Conservation (phyloP, 75 land plant species). For the Picea sitchensis region DNA sequence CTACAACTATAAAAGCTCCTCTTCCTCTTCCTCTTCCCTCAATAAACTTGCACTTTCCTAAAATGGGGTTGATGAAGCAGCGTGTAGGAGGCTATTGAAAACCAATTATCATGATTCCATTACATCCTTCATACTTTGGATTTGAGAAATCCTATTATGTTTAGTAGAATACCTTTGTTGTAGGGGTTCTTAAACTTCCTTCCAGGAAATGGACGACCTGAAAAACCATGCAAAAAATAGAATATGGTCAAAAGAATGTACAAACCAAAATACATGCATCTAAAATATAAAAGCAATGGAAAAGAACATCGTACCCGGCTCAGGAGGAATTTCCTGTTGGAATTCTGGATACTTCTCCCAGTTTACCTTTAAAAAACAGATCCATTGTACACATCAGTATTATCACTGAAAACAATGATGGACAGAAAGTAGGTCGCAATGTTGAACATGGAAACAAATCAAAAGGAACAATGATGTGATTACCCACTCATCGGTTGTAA, state of each 20-base stretch:
- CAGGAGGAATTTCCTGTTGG: not conserved
- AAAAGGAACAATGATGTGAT: not conserved
- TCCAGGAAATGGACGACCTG: slow-evolving; percentile 2
- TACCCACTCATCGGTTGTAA: slow-evolving; percentile 13
- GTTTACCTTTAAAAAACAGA: slow-evolving; percentile 6
- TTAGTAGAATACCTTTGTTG: slow-evolving; percentile 6
- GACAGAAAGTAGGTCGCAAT: not conserved
- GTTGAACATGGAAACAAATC: no score
- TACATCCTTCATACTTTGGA: slow-evolving; percentile 2
- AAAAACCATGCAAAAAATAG: not conserved
- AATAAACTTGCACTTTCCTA: no score
- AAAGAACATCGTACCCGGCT: not conserved
- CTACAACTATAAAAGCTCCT: no score
- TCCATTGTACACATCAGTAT: not conserved
- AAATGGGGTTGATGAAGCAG: no score
- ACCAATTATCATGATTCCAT: not conserved
- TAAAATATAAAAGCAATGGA: not conserved
- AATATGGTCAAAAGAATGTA: not conserved
- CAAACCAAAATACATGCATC: not conserved
- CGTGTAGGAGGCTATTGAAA: no score
- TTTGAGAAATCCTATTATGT: slow-evolving; percentile 6
- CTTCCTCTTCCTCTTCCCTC: no score
- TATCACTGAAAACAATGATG: not conserved
- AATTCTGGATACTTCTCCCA: slow-evolving; percentile 13
- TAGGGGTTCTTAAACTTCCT: slow-evolving; percentile 8